These are phyloP conservation scores for Danielozyma ontarioensis DNA, from an alignment of 805 yeast genomes.

Conservation along the genomic window DNA sequence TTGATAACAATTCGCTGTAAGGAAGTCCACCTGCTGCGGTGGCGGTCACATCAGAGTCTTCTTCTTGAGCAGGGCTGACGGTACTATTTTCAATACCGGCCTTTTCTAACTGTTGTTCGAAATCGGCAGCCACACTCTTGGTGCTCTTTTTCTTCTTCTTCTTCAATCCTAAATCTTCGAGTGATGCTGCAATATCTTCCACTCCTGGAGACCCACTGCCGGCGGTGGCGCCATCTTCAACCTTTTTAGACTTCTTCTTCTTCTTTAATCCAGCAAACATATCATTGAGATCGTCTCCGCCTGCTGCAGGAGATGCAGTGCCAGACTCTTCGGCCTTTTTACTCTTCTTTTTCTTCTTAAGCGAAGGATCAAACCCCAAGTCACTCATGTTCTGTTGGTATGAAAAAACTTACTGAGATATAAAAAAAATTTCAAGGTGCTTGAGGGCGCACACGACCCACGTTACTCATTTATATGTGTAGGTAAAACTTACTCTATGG, in stretches of 20 bases:
- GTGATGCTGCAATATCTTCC: slow-evolving; percentile 30
- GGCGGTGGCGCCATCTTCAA: slow-evolving; percentile 18
- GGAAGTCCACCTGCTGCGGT: slow-evolving; percentile 51
- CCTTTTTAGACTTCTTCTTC: slow-evolving; percentile 68
- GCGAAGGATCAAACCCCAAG: slow-evolving; percentile 68
- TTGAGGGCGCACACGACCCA: too few species aligned
- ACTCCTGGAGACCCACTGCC: slow-evolving; percentile 17
- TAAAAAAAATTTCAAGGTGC: background rate
- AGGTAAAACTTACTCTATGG: slow-evolving; percentile 13
- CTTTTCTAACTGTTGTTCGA: slow-evolving; percentile 82
- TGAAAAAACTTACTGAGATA: too few species aligned
- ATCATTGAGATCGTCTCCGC: slow-evolving; percentile 44
- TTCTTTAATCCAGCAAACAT: slow-evolving; percentile 68
- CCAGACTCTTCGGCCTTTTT: slow-evolving; percentile 40
- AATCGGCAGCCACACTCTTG: slow-evolving; percentile 62
- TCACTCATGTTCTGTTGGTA: slow-evolving; percentile 33
- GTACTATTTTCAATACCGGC: slow-evolving; percentile 70
- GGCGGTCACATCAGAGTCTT: slow-evolving; percentile 11
- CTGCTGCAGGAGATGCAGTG: slow-evolving; percentile 27
- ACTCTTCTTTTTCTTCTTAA: slow-evolving; percentile 75
- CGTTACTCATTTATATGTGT: too few species aligned
- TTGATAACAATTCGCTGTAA: slow-evolving; percentile 69
- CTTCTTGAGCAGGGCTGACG: slow-evolving; percentile 15
- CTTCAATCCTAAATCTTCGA: slow-evolving; percentile 44
- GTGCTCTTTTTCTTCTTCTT: slow-evolving; percentile 74